A percentile compares a stretch with the other conserved stretches of the same genome.
Evolutionary conservation across 768 basidiomycete species (phyloP).

Genomic region (Mycena capillaripes): DNA sequence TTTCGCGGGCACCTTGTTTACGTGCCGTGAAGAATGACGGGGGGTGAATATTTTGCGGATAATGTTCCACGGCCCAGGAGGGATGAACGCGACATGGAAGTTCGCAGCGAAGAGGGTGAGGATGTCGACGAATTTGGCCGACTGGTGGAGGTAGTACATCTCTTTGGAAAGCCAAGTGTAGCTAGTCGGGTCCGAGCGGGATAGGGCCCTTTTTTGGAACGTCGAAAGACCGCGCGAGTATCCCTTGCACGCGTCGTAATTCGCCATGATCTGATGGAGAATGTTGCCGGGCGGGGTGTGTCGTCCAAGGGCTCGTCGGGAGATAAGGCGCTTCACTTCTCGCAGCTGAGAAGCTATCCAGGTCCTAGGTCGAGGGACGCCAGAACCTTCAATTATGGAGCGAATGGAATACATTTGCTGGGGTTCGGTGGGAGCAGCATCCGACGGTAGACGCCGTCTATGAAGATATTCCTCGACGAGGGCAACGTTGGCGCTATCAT

Average conservation of each 20-base stretch:
- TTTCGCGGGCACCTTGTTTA: conserved; percentile 17
- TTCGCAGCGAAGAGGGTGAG: conserved; percentile 30
- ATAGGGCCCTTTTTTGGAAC: conserved; percentile 27
- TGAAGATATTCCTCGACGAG: not conserved
- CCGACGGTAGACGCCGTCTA: not conserved
- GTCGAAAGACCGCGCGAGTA: conserved; percentile 5
- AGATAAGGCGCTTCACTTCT: conserved; percentile 12
- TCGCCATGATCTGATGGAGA: conserved; percentile 29
- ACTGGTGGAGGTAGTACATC: conserved; percentile 30
- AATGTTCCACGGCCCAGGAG: not conserved
- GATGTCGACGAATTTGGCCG: conserved; percentile 21
- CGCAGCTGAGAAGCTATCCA: conserved; percentile 21
- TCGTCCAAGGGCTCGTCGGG: conserved; percentile 1
- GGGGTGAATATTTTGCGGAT: not conserved
- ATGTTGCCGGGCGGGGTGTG: conserved; percentile 1
- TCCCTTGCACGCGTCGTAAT: conserved; percentile 23
- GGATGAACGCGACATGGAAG: conserved; percentile 20
- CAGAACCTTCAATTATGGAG: conserved; percentile 7
- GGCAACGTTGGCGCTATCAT: not conserved
- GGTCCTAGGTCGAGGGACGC: not conserved
- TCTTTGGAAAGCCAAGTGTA: conserved; percentile 35
- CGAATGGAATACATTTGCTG: conserved; percentile 31
- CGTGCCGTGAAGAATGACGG: not conserved
- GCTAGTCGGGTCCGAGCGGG: conserved; percentile 17
- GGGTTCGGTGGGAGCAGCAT: not conserved